Evolutionary conservation across 1,284 basidiomycete genomes (phyloP).

Genomic region (Rhodotorula sp.): DNA sequence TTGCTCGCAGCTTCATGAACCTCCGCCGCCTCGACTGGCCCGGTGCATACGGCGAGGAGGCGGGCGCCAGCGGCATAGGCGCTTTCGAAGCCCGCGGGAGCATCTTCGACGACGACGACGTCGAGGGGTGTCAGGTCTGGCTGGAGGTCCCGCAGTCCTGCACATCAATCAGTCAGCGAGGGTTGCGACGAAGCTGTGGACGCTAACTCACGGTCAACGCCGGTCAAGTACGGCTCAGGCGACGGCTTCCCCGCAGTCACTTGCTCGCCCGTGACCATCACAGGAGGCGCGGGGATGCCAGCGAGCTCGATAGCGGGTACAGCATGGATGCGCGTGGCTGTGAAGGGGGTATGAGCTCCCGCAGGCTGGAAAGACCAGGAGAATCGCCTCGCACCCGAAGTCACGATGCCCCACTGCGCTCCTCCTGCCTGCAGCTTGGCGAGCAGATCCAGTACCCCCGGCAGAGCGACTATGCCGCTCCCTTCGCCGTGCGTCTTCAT

Average conservation of each 20-base stretch:
- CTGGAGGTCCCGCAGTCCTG: constrained; percentile 41
- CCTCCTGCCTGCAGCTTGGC: constrained; percentile 1
- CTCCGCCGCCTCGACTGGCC: constrained; percentile 47
- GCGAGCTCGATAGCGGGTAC: constrained; percentile 13
- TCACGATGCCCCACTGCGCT: constrained; percentile 24
- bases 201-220: constrained; percentile 17
- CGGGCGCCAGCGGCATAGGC: constrained; percentile 65
- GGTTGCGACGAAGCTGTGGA: too few relatives aligned
- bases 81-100: constrained; percentile 69
- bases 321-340: constrained; percentile 27
- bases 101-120: constrained; percentile 63
- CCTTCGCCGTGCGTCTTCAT: constrained; percentile 2
- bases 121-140: background rate
- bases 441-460: background rate
- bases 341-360: background rate
- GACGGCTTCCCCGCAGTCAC: constrained; percentile 73
- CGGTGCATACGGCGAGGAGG: constrained; percentile 56
- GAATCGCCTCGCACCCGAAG: constrained; percentile 15
- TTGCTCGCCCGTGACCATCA: constrained; percentile 68
- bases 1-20: background rate
- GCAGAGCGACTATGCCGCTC: background rate
- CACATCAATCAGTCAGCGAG: constrained; percentile 28
- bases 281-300: constrained; percentile 11
- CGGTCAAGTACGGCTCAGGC: constrained; percentile 68
- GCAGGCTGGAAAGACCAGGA: too few relatives aligned